phyloP scores from a whole-genome alignment of 1,139 yeast genomes.

The Debaryomyces psychrophilus region DNA sequence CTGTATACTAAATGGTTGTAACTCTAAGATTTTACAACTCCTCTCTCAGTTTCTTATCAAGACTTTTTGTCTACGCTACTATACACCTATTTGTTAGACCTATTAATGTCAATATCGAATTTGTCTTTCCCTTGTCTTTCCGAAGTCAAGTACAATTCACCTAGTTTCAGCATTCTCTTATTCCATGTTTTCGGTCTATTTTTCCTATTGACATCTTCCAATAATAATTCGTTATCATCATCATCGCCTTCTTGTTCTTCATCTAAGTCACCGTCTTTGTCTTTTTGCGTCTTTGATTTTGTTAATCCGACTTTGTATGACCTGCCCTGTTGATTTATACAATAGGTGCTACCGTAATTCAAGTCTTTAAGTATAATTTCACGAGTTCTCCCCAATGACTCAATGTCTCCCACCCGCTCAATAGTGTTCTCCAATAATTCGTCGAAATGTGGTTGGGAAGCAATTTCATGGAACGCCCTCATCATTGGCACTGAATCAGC shows the following conservation, averaged over 20 bases:
- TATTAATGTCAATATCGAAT: slow-evolving; percentile 24
- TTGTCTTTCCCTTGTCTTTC: slow-evolving; percentile 2
- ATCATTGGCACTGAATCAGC: slow-evolving; percentile 89
- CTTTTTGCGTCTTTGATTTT: slow-evolving; percentile 24
- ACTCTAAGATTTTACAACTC: no score
- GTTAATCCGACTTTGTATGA: slow-evolving; percentile 19
- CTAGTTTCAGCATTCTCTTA: slow-evolving; percentile 42
- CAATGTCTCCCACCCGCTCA: slow-evolving; percentile 76
- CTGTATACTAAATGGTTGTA: no score
- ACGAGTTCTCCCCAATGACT: slow-evolving; percentile 77
- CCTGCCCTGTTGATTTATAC: slow-evolving; percentile 10
- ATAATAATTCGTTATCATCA: slow-evolving; percentile 32
- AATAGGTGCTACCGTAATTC: slow-evolving; percentile 46
- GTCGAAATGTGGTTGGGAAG: slow-evolving; percentile 70
- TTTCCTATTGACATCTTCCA: slow-evolving; percentile 46
- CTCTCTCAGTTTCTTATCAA: no score
- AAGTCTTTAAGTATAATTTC: slow-evolving; percentile 78
- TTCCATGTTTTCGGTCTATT: slow-evolving; percentile 52
- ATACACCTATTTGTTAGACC: background rate
- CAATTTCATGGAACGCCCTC: slow-evolving; percentile 84
- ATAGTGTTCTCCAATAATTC: slow-evolving; percentile 68
- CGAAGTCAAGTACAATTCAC: slow-evolving; percentile 26
- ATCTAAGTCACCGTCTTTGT: slow-evolving; percentile 19
- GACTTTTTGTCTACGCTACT: no score
- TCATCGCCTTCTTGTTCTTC: slow-evolving; percentile 35